Evolutionary conservation across 805 yeast genomes (phyloP).

Genomic region (Nakazawaea wyomingensis): DNA sequence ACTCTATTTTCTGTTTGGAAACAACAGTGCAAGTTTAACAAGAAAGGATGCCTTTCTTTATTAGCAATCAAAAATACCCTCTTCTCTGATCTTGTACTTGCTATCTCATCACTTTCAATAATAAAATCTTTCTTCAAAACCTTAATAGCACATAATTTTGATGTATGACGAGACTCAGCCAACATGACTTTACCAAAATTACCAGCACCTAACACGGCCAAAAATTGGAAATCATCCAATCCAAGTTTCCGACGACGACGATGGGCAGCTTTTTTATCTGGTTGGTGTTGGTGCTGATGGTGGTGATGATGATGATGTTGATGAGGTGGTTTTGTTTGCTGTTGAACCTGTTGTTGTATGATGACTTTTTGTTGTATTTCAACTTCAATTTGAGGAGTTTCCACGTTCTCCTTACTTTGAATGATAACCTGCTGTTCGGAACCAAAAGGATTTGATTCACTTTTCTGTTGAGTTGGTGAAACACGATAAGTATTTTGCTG

Average conservation of each 20-base stretch:
- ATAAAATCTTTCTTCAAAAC: conserved; percentile 95
- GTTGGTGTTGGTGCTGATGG: conserved; percentile 21
- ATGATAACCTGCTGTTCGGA: no score
- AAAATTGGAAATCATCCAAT: conserved; percentile 87
- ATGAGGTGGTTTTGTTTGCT: conserved; percentile 13
- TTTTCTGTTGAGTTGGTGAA: no score
- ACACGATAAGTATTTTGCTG: no score
- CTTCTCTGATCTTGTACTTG: conserved; percentile 91
- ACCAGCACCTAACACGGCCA: conserved; percentile 97
- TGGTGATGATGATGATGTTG: conserved; percentile 17
- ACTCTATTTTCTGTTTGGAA: conserved; percentile 97
- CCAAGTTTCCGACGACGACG: conserved; percentile 70
- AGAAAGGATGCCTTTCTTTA: conserved; percentile 86
- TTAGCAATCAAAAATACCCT: conserved; percentile 75
- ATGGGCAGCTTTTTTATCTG: conserved; percentile 25
- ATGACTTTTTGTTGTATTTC: background rate
- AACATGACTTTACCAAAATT: conserved; percentile 98
- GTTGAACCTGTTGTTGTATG: conserved; percentile 17
- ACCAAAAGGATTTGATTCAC: background rate
- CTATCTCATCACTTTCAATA: conserved; percentile 93
- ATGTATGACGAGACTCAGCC: conserved; percentile 85
- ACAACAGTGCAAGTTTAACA: conserved; percentile 86
- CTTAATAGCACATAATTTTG: conserved; percentile 86
- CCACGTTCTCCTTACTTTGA: background rate
- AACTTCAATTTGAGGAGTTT: background rate